Conservation (phyloP, 257 asterid species). For the Fraxinus anomala region DNA sequence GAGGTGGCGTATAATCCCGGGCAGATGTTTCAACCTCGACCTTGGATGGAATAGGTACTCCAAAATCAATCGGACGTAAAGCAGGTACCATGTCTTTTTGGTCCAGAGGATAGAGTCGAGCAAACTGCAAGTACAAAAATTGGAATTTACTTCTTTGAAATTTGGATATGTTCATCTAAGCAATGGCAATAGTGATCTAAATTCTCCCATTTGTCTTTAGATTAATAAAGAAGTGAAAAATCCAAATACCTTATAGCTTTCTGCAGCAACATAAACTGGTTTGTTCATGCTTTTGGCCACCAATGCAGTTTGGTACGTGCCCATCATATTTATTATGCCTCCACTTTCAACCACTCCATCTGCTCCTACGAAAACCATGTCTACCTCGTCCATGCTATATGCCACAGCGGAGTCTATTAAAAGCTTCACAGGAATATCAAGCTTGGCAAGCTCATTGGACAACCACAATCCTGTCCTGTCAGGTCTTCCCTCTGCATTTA, state of each 20-base stretch:
- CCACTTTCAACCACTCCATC: conserved; percentile 97
- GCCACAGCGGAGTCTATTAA: conserved; percentile 96
- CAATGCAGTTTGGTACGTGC: conserved; percentile 92
- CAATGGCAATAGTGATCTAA: conserved; percentile 5
- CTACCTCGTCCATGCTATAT: conserved; percentile 89
- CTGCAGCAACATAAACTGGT: conserved; percentile 94
- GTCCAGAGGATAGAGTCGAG: conserved; percentile 86
- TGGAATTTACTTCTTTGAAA: background rate
- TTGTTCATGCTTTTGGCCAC: conserved; percentile 96
- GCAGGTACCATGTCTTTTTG: conserved; percentile 96
- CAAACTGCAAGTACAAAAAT: conserved; percentile 58
- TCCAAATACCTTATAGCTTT: conserved; percentile 78
- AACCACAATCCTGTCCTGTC: conserved; percentile 80
- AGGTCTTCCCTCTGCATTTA: conserved; percentile 87
- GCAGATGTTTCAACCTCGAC: conserved; percentile 97
- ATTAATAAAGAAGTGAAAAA: background rate
- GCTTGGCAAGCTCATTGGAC: conserved; percentile 85
- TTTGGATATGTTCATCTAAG: background rate
- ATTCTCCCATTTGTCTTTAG: background rate
- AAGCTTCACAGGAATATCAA: conserved; percentile 88
- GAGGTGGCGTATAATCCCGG: conserved; percentile 91
- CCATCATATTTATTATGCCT: conserved; percentile 96
- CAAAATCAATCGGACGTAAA: conserved; percentile 81
- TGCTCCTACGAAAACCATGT: conserved; percentile 95
- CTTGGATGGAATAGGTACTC: conserved; percentile 88